Base-by-base conservation (phyloP, 139 green algal species). In the Dunaliella sp. region DNA sequence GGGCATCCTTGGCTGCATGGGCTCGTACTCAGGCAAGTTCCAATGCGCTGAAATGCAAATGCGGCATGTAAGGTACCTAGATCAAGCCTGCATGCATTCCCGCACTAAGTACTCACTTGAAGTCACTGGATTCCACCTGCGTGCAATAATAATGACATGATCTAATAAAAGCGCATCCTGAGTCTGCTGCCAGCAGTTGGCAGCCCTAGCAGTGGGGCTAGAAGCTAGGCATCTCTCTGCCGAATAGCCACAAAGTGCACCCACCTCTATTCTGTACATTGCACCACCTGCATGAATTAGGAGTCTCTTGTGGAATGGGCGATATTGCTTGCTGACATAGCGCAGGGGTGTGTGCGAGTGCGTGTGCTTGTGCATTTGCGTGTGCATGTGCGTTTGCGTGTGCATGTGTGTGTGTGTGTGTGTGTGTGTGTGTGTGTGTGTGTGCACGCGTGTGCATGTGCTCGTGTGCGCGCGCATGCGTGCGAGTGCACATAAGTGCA, bases 401-500 rank as follows among this genome's bases (percentile, higher is more conserved):
- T 57, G 21, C 7, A 32, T 74, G 24, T 57, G n/a, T 77, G 24
- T 74, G 30, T 28, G 1, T 21, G 65, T 80, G n/a, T 33, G 16
- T 22, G 33, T 22, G 82, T n/a, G 38, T 16, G 7, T 35, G 81
- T 12, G 33, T 26, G 30, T n/a, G n/a, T 32, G 74, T 77, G 38
- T 32, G 81, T n/a, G n/a, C 21, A 77, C 1, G 31, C 2, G 38
- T 80, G 35, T 65, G 72, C 32, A n/a, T 90, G 86, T 86, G 85
- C 76, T 90, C 90, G 1, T 90, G 84, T 0, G 89, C 86, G 21
- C 88, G 85, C n/a, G n/a, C n/a, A n/a, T n/a, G n/a, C n/a, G n/a
- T n/a, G n/a, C n/a, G n/a, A n/a, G n/a, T n/a, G n/a, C n/a, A 76
- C 80, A 0, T 92, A 36, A 1, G 83, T 77, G 36, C 90, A 88